Percentiles rank a stretch among this genome's conserved stretches.
phyloP scores from a whole-genome alignment of 2,329 filamentous ascomycete genomes.

The Chrysoporthe deuterocubensis region DNA sequence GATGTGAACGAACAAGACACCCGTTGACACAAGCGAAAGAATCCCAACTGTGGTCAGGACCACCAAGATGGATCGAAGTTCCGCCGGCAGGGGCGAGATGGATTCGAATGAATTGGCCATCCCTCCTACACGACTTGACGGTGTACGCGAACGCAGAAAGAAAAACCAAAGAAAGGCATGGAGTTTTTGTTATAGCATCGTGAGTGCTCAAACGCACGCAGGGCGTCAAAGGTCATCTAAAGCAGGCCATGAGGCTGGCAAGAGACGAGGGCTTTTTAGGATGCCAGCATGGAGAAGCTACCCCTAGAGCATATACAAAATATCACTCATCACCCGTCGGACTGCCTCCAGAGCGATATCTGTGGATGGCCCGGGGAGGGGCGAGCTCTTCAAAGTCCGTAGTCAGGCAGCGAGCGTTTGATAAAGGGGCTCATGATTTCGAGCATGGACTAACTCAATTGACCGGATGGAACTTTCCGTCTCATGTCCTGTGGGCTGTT shows the following conservation, averaged over 20 bases:
- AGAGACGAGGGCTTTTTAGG: not conserved
- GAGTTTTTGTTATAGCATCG: not conserved
- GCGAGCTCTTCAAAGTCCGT: not conserved
- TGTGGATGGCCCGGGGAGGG: not conserved
- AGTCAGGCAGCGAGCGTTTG: not conserved
- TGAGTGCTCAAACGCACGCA: not conserved
- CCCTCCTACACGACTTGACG: not conserved
- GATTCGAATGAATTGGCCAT: constrained; percentile 14
- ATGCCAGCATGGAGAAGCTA: not conserved
- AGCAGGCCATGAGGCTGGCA: not conserved
- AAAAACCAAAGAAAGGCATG: not conserved
- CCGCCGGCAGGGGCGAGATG: constrained; percentile 33
- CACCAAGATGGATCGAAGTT: constrained; percentile 33
- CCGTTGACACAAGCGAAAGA: constrained; percentile 35
- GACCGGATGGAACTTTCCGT: not conserved
- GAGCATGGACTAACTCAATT: not conserved
- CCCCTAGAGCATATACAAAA: not conserved
- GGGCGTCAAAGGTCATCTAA: too few relatives aligned
- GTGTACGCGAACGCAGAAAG: not conserved
- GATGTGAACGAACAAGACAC: constrained; percentile 35
- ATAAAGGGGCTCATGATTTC: not conserved
- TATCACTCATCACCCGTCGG: not conserved
- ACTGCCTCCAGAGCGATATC: not conserved
- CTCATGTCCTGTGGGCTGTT: not conserved
- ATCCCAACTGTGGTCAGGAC: constrained; percentile 32